Base-by-base conservation (phyloP, 257 asterid genomes). In the Cruciata laevipes region DNA sequence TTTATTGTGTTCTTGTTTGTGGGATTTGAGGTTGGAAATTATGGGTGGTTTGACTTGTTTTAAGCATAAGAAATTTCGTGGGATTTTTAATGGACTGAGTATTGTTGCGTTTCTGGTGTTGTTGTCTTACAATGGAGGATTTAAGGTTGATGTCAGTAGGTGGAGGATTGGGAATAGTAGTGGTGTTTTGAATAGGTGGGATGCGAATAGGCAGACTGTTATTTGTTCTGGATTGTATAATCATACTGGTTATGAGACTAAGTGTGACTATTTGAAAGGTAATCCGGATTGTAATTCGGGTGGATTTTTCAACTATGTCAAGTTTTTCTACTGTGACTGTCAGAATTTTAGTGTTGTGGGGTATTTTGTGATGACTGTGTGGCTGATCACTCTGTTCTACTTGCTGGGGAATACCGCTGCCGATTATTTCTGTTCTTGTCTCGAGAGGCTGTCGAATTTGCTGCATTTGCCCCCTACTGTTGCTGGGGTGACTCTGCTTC, bases 401-500 rank as follows among this genome's bases (percentile, higher is more conserved):
- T n/a, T 90, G 35, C 74, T 90, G 65, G 97, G 97, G 1, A 88
- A 90, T n/a, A 90, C 97, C 0, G 96, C 96, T 0, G 86, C 96
- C 2, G 96, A 88, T 78, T 90, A 86, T 74, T 90, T 90, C 73
- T 90, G 96, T 69, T 72, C 79, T 71, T 76, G 83, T 79, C 84
- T 90, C 32, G 96, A 88, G 35, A 85, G 79, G 72, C 83, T 90
- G 3, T 80, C 96, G 0, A 61, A 10, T 76, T 53, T 86, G 73
- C 71, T 88, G 80, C 78, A 73, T 51, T 23, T 90, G 38, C 85
- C 93, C 4, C 91, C 97, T 10, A 88, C 93, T 0, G 90, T 90
- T 18, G 96, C 97, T 62, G 97, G 97, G 66, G 96, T 85, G 25
- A 90, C 95, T 68, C 87, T 88, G 71, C 96, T 88, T 49, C 97